Evolutionary conservation across 805 yeast genomes (phyloP), one percentile per base, ranked within the genome.

Genomic region (Phaffomyces opuntiae): DNA sequence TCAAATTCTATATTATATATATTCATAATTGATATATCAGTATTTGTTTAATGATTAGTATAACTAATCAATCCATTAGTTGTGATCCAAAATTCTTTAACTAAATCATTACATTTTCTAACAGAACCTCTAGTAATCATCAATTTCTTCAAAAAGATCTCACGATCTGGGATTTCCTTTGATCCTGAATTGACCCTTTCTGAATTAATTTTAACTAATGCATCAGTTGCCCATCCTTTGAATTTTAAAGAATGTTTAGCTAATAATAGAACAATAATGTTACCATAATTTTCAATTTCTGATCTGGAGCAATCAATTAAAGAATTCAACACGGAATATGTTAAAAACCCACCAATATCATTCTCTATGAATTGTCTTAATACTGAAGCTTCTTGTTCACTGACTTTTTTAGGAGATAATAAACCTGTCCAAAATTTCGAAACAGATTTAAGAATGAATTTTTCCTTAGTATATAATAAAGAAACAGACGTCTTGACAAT

Each of bases 21-120:
- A 21, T 21, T 21, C 24, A 21, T 21, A 21, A 21, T 4, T 6
- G 4, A 21, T 5, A 21, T 5, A 21, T 21, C 5, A 21, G 24
- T 21, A 21, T 21, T 21, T 29, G 4, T 29, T 29, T 11, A 29
- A 13, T 29, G 31, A 11, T 14, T 19, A 19, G 26, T 37, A 25
- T 37, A 46, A 40, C 60, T 55, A 6, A 72, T 62, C 43, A 79
- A 60, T 1, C 83, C 82, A 50, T 81, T 83, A 24, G 72, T 68
- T 27, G 73, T 70, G 21, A 82, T 62, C 90, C 90, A 84, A 62
- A 82, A 80, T 43, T 73, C 76, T 46, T 79, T 74, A 12, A 84
- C 65, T 1, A 80, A 69, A 19, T 73, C 79, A 42, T 77, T 73
- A 3, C 83, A 80, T 36, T 73, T 73, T 52, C 87, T 67, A 6